Base-by-base conservation (phyloP, 2,329 filamentous ascomycete species). In the Piedraia hortae region DNA sequence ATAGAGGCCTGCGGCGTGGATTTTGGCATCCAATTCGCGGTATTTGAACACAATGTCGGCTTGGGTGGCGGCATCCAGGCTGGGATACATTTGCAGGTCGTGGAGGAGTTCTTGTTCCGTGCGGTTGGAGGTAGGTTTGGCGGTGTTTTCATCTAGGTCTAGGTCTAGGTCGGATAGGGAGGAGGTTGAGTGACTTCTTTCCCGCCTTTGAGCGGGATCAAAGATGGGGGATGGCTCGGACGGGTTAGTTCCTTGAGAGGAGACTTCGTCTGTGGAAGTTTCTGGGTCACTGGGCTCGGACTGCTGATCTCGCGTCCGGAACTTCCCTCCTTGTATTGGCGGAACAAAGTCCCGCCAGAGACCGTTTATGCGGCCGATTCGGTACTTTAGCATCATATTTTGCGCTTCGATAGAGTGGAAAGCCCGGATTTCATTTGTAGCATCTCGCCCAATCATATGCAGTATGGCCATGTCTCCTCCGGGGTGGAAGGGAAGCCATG, bases 401-500 rank as follows among this genome's bases (percentile, higher is more conserved):
- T 62, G 63, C 9, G 85, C 68, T 38, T 80, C 71, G 18, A 51
- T 34, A 1, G 82, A 91, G 45, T 97, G 85, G 14, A 91, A 91
- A 75, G 69, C 74, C 44, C 70, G 75, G 29, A 93, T 68, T 47
- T 93, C 85, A 44, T 91, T 80, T 6, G 82, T 91, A 22, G 77
- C 82, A 30, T 45, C 41, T 33, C 42, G 31, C 13, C 42, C 42
- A 28, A 93, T 62, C 77, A 91, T 85, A 42, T 97, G 85, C 42
- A 64, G 54, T 31, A 97, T 88, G 24, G 82, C 62, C 47, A 78
- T 85, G 36, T 82, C 68, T 34, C 85, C 85, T 26, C 85, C 85
- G 7, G 85, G 85, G 38, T 93, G 85, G 39, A 73, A 91, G 23
- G 63, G 63, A 23, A 88, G 51, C 75, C 78, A 97, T 17, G 69